Evolutionary conservation across 129 eudicot species (phyloP).

Genomic region (Helianthus tuberosus): DNA sequence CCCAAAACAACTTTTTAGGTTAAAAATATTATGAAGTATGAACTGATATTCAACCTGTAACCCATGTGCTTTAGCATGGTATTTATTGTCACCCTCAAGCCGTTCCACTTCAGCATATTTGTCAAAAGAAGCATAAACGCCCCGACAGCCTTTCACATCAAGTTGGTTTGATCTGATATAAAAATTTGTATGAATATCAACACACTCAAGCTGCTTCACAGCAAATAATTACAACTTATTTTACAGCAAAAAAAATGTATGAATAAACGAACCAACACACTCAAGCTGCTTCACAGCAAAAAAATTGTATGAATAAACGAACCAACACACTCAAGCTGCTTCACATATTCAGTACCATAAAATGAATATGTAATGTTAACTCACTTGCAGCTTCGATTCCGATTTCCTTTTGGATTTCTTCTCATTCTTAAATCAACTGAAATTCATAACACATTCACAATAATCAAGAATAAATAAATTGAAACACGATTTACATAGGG

Average conservation of each 20-base stretch:
- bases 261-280: constrained; percentile 8
- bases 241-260: no score
- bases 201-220: constrained; percentile 6
- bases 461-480: no score
- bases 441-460: no score
- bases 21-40: constrained; percentile 15
- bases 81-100: constrained; percentile 95
- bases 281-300: constrained; percentile 16
- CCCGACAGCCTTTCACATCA: constrained; percentile 97
- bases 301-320: constrained; percentile 16
- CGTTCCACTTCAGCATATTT: constrained; percentile 97
- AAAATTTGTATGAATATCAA: constrained; percentile 13
- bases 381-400: no score
- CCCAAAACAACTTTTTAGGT: neutral
- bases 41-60: constrained; percentile 63
- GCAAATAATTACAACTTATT: no score
- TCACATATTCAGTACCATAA: neutral
- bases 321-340: constrained; percentile 10
- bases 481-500: no score
- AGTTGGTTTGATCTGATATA: constrained; percentile 82
- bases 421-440: no score
- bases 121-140: constrained; percentile 96
- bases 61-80: constrained; percentile 87
- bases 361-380: no score
- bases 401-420: no score